These are phyloP conservation scores for Ceriops decandra DNA, from an alignment of 345 rosid genomes.

Conservation along the genomic window DNA sequence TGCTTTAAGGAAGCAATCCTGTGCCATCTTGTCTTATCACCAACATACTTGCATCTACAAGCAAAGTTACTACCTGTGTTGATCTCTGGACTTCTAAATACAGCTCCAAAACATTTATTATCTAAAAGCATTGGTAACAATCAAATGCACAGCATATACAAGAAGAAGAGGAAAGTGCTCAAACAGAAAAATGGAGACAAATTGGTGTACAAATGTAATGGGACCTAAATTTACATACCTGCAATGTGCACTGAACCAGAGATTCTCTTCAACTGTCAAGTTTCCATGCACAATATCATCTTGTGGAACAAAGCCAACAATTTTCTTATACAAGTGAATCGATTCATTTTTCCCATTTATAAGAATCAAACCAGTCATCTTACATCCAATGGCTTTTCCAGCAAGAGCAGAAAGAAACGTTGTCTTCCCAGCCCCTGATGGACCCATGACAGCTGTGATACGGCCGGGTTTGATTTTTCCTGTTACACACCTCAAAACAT, in stretches of 20 bases:
- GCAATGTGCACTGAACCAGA: conserved; percentile 94
- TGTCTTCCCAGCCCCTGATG: conserved; percentile 98
- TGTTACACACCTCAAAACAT: conserved; percentile 72
- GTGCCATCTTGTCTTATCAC: background rate
- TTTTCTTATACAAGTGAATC: conserved; percentile 77
- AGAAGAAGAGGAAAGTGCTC: background rate
- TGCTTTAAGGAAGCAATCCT: background rate
- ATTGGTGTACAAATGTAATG: background rate
- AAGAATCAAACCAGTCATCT: conserved; percentile 55
- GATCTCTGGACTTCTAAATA: background rate
- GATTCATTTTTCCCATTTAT: conserved; percentile 70
- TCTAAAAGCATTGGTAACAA: background rate
- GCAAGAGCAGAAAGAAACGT: conserved; percentile 83
- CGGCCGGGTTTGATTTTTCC: conserved; percentile 81
- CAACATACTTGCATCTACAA: background rate
- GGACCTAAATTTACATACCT: conserved; percentile 34
- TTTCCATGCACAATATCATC: conserved; percentile 95
- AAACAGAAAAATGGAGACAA: background rate
- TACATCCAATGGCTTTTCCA: conserved; percentile 83
- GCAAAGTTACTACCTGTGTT: background rate
- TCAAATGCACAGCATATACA: background rate
- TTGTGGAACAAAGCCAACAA: conserved; percentile 90
- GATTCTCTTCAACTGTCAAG: conserved; percentile 92
- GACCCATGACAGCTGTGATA: conserved; percentile 95
- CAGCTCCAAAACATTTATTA: background rate